phyloP scores from a whole-genome alignment of 352 stramenopile genomes.

The Globisporangium cylindrosporum region DNA sequence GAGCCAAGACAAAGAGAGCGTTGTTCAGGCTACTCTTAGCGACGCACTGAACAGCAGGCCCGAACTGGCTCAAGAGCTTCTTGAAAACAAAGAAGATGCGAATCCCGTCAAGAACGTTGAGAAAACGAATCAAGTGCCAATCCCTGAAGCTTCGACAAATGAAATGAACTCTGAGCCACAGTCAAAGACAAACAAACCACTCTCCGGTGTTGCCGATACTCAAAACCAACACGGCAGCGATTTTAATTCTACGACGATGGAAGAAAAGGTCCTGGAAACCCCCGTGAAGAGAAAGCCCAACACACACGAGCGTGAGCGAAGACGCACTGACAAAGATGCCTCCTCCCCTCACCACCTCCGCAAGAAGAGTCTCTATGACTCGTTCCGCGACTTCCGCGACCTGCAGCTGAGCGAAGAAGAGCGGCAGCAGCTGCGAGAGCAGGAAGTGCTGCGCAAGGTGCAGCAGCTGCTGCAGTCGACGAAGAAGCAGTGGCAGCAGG shows the following conservation, averaged over 20 bases:
- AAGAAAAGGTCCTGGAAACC: background rate
- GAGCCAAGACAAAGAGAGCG: conserved; percentile 5
- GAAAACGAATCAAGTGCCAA: background rate
- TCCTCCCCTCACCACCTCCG: background rate
- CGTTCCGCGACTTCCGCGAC: conserved; percentile 49
- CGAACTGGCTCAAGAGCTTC: background rate
- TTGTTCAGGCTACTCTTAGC: background rate
- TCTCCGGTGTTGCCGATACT: background rate
- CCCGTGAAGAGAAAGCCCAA: background rate
- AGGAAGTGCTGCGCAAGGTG: conserved; percentile 38
- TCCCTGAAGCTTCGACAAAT: background rate
- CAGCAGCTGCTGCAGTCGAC: conserved; percentile 37
- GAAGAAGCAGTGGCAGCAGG: conserved; percentile 15
- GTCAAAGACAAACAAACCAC: background rate
- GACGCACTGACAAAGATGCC: background rate
- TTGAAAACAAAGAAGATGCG: background rate
- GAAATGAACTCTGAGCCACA: background rate
- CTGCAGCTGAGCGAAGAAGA: conserved; percentile 36
- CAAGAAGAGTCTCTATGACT: conserved; percentile 41
- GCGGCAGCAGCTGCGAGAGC: conserved; percentile 25
- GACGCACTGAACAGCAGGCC: background rate
- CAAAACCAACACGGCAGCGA: background rate
- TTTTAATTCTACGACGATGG: background rate
- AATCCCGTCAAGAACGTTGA: background rate
- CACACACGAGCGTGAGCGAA: background rate